Percentiles rank a stretch among this genome's conserved stretches.
Evolutionary conservation across 495 filamentous ascomycete species (phyloP).

Genomic region (Haplographium delicatum): DNA sequence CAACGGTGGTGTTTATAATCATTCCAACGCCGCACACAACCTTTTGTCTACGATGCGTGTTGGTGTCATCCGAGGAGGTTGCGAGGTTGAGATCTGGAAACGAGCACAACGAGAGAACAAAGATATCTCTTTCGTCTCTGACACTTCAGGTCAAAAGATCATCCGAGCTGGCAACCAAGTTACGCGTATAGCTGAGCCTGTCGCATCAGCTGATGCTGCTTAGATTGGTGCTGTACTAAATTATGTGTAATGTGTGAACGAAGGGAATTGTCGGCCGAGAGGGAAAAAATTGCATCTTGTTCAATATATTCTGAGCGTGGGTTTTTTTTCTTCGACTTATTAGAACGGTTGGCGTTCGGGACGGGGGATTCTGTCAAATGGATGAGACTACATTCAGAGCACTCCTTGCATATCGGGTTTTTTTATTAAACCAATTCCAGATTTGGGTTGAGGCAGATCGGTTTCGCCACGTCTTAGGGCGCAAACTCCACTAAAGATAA

Average conservation of each 20-base stretch:
- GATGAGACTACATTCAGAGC: background rate
- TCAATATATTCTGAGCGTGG: conserved; percentile 17
- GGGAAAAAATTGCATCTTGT: conserved; percentile 15
- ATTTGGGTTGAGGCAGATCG: too few relatives aligned
- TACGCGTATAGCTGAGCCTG: conserved; percentile 74
- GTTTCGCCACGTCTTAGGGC: too few relatives aligned
- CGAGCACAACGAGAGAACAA: conserved; percentile 86
- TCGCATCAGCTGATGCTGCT: conserved; percentile 68
- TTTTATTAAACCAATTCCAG: too few relatives aligned
- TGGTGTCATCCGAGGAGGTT: conserved; percentile 91
- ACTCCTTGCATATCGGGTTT: background rate
- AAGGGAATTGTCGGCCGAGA: conserved; percentile 8
- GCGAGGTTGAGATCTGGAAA: conserved; percentile 99
- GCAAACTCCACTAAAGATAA: too few relatives aligned
- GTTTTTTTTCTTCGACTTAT: conserved; percentile 13
- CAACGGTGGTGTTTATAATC: conserved; percentile 97
- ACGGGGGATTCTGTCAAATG: background rate
- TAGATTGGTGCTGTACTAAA: conserved; percentile 27
- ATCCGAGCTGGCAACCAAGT: conserved; percentile 86
- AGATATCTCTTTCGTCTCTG: conserved; percentile 72
- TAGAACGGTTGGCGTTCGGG: conserved; percentile 16
- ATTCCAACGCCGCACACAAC: conserved; percentile 98
- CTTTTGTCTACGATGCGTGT: conserved; percentile 93
- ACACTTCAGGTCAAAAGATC: conserved; percentile 75
- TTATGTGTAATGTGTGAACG: conserved; percentile 16